These are phyloP conservation scores for Neurospora sp. DNA, from an alignment of 495 filamentous ascomycete genomes.

Conservation along the genomic window DNA sequence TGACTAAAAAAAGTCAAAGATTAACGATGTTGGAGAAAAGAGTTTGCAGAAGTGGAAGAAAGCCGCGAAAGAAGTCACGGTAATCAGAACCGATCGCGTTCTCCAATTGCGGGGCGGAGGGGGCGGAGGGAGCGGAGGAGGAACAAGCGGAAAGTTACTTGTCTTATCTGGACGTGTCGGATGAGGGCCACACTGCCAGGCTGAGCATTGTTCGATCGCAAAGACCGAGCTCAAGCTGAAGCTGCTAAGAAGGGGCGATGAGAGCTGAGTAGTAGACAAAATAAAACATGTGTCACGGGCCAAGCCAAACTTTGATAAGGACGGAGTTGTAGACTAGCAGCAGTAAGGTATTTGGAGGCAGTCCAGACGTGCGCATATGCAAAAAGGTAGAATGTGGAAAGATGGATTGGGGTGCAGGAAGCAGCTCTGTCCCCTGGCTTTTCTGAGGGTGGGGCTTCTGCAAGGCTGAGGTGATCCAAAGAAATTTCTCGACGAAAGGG, in stretches of 20 bases:
- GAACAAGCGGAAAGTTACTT: background rate
- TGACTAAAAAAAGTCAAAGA: background rate
- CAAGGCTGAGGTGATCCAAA: conserved; percentile 2
- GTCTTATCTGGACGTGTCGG: background rate
- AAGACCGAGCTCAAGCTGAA: background rate
- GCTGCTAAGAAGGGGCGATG: background rate
- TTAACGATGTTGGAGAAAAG: background rate
- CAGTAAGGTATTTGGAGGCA: background rate
- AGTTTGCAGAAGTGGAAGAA: background rate
- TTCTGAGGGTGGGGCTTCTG: background rate
- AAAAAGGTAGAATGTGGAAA: background rate
- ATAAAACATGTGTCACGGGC: background rate
- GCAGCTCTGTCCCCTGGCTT: background rate
- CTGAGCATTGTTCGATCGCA: background rate
- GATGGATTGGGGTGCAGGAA: background rate
- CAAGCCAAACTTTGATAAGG: background rate
- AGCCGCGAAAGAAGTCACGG: background rate
- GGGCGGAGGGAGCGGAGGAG: background rate
- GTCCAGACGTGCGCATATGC: background rate
- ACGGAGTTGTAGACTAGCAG: background rate
- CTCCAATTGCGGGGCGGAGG: background rate
- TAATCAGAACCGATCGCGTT: background rate
- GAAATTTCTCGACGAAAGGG: conserved; percentile 2
- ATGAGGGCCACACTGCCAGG: background rate
- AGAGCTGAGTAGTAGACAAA: background rate